Base-by-base conservation (phyloP, 805 yeast species). In the Wickerhamomyces bisporus region DNA sequence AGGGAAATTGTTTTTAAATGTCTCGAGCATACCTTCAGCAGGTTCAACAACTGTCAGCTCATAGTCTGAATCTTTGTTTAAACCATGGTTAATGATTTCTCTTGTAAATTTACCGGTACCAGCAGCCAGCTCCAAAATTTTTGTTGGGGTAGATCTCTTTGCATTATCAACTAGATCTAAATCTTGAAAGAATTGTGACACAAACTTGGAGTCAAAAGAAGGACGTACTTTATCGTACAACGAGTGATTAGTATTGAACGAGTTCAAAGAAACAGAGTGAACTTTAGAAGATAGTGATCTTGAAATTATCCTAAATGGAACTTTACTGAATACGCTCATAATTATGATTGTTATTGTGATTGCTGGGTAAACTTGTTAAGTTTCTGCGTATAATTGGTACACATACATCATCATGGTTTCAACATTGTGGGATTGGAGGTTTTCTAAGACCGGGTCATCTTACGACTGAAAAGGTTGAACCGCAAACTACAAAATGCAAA, bases 71-170 rank as follows among this genome's bases (percentile, higher is more conserved):
- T 33, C 33, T n/a, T 30, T 30, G 10, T 30, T 10, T 60, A 70
- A 66, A 3, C 76, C 75, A 31, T 55, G 49, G 15, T 52, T 49
- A 3, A 61, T 56, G 18, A 79, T 55, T 30, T 66, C 59, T 20
- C 53, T 57, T 2, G 83, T 78, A 60, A 78, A 79, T 46, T 77
- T 77, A 9, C 85, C 84, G 0, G 84, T 79, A 0, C 84, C 85
- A 11, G 75, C 72, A 2, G 81, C 85, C 16, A 79, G 49, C 36
- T 79, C 85, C 27, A 70, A 41, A 7, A 71, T 53, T 5, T 36
- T 47, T 39, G 62, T 62, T 8, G 49, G 42, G n/a, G n/a, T n/a
- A n/a, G n/a, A n/a, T n/a, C n/a, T n/a, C n/a, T n/a, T n/a, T 6
- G 52, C 34, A 19, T 53, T 38, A 20, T 32, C 35, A 2, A 50